phyloP scores from a whole-genome alignment of 192 early-diverging fungal species.

The Backusella tarrabulga region DNA sequence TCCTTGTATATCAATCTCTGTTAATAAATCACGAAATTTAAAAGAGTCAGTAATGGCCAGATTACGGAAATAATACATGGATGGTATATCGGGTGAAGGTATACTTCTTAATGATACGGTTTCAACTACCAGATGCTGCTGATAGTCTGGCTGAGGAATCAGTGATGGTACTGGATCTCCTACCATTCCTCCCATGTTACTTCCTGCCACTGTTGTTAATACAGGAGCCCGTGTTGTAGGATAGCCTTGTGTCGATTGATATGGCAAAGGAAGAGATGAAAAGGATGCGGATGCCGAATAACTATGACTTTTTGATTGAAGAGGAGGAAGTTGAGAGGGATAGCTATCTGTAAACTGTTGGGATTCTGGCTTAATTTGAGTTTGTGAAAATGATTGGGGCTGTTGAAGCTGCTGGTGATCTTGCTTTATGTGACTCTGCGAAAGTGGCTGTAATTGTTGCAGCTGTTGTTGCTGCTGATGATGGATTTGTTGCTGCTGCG shows the following conservation, averaged over 20 bases:
- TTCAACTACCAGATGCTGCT: conserved; percentile 18
- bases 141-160: conserved; percentile 8
- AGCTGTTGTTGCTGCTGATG: background rate
- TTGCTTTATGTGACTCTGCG: background rate
- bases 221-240: background rate
- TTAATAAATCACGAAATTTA: conserved; percentile 35
- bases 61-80: conserved; percentile 34
- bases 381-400: background rate
- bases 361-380: background rate
- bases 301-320: conserved; percentile 10
- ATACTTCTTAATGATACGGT: conserved; percentile 33
- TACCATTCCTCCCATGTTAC: background rate
- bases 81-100: conserved; percentile 14
- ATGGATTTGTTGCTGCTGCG: background rate
- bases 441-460: background rate
- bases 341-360: conserved; percentile 7
- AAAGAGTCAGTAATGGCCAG: conserved; percentile 40
- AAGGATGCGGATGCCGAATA: background rate
- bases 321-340: conserved; percentile 26
- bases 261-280: conserved; percentile 8
- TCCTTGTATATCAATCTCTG: conserved; percentile 31
- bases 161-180: background rate
- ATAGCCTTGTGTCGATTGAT: background rate
- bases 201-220: background rate
- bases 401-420: background rate